These are phyloP conservation scores for Nakazawaea anatomiae DNA, from an alignment of 805 yeast genomes.

Conservation along the genomic window DNA sequence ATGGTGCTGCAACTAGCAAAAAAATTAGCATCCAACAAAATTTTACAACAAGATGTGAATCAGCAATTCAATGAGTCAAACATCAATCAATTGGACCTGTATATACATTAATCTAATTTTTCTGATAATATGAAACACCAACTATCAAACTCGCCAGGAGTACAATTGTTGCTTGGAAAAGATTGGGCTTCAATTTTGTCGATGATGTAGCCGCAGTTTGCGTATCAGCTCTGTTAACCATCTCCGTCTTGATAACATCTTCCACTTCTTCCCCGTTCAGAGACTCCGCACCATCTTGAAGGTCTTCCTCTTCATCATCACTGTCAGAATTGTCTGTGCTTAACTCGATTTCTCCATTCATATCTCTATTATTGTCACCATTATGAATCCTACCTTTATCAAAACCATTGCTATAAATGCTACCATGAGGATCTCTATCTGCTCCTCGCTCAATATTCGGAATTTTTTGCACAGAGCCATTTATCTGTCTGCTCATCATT, in stretches of 20 bases:
- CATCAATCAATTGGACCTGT: background rate
- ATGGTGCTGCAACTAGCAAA: constrained; percentile 39
- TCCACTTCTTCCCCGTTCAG: background rate
- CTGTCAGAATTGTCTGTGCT: background rate
- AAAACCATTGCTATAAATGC: no score
- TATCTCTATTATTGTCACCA: background rate
- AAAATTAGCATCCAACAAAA: constrained; percentile 27
- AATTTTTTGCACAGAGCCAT: no score
- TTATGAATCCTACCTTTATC: no score
- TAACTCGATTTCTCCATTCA: constrained; percentile 3
- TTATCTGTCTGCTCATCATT: background rate
- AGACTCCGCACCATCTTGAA: background rate
- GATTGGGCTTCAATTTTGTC: background rate
- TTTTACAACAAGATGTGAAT: constrained; percentile 9
- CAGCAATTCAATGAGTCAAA: background rate
- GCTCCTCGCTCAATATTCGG: background rate
- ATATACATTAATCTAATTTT: background rate
- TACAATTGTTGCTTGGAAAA: constrained; percentile 1
- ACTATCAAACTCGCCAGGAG: constrained; percentile 6
- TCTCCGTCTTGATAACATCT: background rate
- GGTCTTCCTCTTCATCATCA: background rate
- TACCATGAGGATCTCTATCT: background rate
- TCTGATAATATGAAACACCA: constrained; percentile 5
- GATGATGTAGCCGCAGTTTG: background rate
- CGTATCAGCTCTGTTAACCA: background rate